Percentiles rank a stretch among this genome's conserved stretches.
Conservation (phyloP, 495 filamentous ascomycete species). For the Chaetomidium leptoderma region DNA sequence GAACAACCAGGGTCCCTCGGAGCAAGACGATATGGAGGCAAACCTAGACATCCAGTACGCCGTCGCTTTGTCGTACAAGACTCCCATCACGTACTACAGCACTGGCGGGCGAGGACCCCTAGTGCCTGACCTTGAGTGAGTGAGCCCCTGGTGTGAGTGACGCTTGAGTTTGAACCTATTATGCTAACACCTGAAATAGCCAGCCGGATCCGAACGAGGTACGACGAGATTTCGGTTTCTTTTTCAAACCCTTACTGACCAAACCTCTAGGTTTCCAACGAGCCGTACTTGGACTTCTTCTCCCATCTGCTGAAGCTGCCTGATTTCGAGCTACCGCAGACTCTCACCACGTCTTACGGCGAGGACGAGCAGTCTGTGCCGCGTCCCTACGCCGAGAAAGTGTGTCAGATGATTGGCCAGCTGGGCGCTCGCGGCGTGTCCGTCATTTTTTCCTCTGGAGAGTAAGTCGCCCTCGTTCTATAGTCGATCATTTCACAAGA, state of each 20-base stretch:
- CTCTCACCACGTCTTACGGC: conserved; percentile 75
- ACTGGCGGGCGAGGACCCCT: conserved; percentile 47
- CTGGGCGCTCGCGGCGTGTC: conserved; percentile 74
- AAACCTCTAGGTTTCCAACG: conserved; percentile 43
- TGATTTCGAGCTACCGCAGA: conserved; percentile 58
- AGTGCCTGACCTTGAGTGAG: conserved; percentile 40
- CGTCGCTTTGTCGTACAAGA: conserved; percentile 50
- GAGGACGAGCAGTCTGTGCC: conserved; percentile 78
- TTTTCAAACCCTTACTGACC: too few species aligned
- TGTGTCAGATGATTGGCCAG: conserved; percentile 62
- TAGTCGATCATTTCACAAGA: conserved; percentile 61
- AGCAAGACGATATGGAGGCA: conserved; percentile 52
- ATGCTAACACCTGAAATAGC: conserved; percentile 39
- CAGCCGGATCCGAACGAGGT: conserved; percentile 1
- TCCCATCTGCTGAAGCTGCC: conserved; percentile 44
- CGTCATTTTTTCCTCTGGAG: conserved; percentile 69
- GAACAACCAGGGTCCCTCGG: conserved; percentile 48
- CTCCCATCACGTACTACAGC: conserved; percentile 59
- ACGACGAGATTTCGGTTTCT: neutral
- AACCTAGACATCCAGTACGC: conserved; percentile 72
- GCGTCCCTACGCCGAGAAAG: conserved; percentile 57
- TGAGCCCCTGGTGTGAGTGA: too few species aligned
- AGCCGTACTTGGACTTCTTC: conserved; percentile 74
- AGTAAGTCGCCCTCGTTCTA: conserved; percentile 40
- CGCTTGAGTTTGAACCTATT: neutral